phyloP scores from a whole-genome alignment of 257 asterid species.

The Leonotis leonurus region DNA sequence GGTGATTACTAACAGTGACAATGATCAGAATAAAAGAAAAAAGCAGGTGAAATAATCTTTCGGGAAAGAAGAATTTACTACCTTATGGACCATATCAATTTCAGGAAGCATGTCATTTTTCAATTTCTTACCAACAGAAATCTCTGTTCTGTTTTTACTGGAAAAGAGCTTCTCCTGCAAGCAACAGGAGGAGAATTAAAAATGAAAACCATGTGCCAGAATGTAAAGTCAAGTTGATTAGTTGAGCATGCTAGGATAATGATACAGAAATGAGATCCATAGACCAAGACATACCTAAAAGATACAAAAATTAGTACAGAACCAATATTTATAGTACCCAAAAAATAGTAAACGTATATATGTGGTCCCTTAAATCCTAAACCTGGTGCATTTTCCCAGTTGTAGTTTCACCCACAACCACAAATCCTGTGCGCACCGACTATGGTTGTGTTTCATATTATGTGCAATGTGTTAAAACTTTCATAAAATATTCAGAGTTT shows the following conservation, averaged over 20 bases:
- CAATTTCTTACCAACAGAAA: slow-evolving; percentile 83
- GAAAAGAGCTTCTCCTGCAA: slow-evolving; percentile 86
- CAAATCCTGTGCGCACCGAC: no score
- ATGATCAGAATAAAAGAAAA: slow-evolving; percentile 5
- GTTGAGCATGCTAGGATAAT: background rate
- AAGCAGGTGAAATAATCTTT: slow-evolving; percentile 1
- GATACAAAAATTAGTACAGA: background rate
- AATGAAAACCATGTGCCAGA: background rate
- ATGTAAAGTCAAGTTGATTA: background rate
- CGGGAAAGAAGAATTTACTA: slow-evolving; percentile 23
- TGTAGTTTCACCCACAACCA: background rate
- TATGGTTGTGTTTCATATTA: background rate
- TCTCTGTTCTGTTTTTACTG: slow-evolving; percentile 89
- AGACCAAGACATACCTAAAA: background rate
- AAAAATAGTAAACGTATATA: background rate
- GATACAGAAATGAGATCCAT: background rate
- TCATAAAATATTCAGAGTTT: background rate
- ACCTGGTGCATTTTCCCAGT: background rate
- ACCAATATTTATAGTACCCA: background rate
- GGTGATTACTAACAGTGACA: background rate
- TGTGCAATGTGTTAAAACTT: background rate
- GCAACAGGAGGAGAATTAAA: slow-evolving; percentile 2
- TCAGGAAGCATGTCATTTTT: slow-evolving; percentile 86
- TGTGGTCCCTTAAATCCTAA: background rate
- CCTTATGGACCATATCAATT: slow-evolving; percentile 96